Evolutionary conservation across 345 rosid genomes (phyloP), one percentile per base, ranked within the genome.

Genomic region (Gossypium ekmanianum): DNA sequence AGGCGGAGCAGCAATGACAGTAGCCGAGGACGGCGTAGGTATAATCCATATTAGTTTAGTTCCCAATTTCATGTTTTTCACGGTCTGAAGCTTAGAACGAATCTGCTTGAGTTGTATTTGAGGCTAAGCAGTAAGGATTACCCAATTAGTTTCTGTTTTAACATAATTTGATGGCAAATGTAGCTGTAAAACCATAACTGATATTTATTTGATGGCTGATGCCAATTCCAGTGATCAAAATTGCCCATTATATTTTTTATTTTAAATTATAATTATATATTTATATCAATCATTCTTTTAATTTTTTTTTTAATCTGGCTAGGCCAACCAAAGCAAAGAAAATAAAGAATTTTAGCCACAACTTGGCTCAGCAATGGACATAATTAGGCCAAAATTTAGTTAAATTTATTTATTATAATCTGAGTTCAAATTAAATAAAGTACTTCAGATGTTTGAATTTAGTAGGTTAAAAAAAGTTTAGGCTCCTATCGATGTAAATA

Each of bases 21-120:
- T 20, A 73, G 88, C 81, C 87, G 87, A 68, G 92, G 98, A 59
- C 82, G 87, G 61, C 83, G 83, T 76, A 85, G 96, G 68, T 94
- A 90, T 81, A 89, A 84, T 75, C 97, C 97, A 0, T 94, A 92
- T 73, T 92, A 85, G 67, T 72, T 45, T 22, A n/a, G 26, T 64
- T 64, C 18, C 18, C 20, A 48, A 22, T 52, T 27, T 34, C 39
- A 34, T 34, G 39, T 34, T 34, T 29, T 4, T 4, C 39, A 27
- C 0, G 0, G 39, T 34, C 39, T 4, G 39, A 34, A 34, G 4
- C 39, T 34, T 34, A 34, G 39, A 34, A 34, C 39, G 39, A 34
- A 34, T 34, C 39, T 64, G 24, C 50, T 64, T 61, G 39, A 62
- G 47, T 39, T 64, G 43, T n/a, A 64, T 39, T 63, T 34, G 47